A percentile compares a stretch with the other conserved stretches of the same genome.
phyloP scores from a whole-genome alignment of 805 yeast genomes.

The Isabelozyma rhagii region DNA sequence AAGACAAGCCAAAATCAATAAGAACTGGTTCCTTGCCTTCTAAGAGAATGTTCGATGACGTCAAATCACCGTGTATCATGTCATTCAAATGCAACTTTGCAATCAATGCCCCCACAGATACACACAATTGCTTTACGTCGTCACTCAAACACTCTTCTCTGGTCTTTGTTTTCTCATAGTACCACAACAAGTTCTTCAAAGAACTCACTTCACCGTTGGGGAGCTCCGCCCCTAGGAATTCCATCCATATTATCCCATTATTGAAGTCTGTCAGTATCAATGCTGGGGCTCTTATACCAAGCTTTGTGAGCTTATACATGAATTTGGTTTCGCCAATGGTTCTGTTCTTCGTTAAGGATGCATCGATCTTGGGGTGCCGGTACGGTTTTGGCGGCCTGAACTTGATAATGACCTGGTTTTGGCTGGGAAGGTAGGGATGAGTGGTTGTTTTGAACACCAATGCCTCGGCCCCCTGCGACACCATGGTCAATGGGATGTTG shows the following conservation, averaged over 20 bases:
- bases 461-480: constrained; percentile 93
- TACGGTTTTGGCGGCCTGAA: constrained; percentile 89
- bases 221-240: constrained; percentile 58
- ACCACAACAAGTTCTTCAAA: constrained; percentile 74
- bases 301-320: constrained; percentile 49
- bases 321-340: constrained; percentile 84
- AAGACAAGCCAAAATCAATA: constrained; percentile 90
- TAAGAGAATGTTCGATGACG: constrained; percentile 81
- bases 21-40: constrained; percentile 47
- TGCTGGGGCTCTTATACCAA: constrained; percentile 69
- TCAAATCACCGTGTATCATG: constrained; percentile 90
- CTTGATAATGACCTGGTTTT: constrained; percentile 59
- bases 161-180: constrained; percentile 33
- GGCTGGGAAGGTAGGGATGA: constrained; percentile 61
- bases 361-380: constrained; percentile 81
- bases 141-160: constrained; percentile 21
- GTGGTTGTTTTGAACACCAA: constrained; percentile 58
- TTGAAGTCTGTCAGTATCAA: constrained; percentile 72
- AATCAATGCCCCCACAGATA: constrained; percentile 60
- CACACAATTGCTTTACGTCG: constrained; percentile 43
- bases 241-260: constrained; percentile 89
- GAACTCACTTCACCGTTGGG: constrained; percentile 55
- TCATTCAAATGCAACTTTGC: constrained; percentile 73
- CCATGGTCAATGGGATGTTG: constrained; percentile 46
- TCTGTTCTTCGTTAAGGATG: constrained; percentile 69